These are phyloP conservation scores for Penicillium crustosum DNA, from an alignment of 2,329 filamentous ascomycete species.

Conservation along the genomic window DNA sequence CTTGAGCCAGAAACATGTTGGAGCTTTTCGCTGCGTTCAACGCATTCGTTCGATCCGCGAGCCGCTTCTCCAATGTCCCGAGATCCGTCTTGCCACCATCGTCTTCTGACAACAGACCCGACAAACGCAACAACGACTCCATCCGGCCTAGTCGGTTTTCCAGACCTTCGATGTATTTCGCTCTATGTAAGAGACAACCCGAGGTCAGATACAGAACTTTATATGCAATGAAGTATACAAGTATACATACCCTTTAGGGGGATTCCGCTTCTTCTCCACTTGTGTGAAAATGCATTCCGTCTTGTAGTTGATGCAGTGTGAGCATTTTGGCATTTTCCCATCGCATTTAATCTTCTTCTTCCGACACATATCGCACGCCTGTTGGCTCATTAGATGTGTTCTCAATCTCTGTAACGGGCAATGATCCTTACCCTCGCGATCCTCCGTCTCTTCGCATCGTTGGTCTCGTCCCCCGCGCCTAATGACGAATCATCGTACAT, in stretches of 20 bases:
- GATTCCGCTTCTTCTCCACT: slow-evolving; percentile 97
- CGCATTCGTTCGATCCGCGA: slow-evolving; percentile 53
- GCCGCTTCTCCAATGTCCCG: slow-evolving; percentile 78
- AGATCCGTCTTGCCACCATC: slow-evolving; percentile 84
- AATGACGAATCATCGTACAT: slow-evolving; percentile 48
- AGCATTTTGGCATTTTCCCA: slow-evolving; percentile 90
- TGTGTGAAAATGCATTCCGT: slow-evolving; percentile 96
- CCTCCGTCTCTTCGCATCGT: slow-evolving; percentile 82
- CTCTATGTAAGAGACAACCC: slow-evolving; percentile 53
- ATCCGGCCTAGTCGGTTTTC: slow-evolving; percentile 94
- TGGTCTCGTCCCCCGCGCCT: slow-evolving; percentile 54
- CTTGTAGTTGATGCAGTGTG: slow-evolving; percentile 96
- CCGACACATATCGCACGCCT: slow-evolving; percentile 95
- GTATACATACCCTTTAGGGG: slow-evolving; percentile 80
- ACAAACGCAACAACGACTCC: slow-evolving; percentile 85
- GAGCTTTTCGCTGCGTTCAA: slow-evolving; percentile 40
- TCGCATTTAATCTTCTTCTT: slow-evolving; percentile 97
- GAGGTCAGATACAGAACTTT: slow-evolving; percentile 16
- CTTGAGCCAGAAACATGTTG: slow-evolving; percentile 27
- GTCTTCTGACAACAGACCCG: slow-evolving; percentile 81
- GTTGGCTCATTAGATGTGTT: slow-evolving; percentile 14
- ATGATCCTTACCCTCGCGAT: slow-evolving; percentile 73
- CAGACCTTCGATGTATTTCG: slow-evolving; percentile 95
- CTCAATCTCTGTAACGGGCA: not conserved
- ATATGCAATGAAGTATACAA: slow-evolving; percentile 26